Evolutionary conservation across 1,284 basidiomycete species (phyloP).

Genomic region (Cystobasidium slooffiae): DNA sequence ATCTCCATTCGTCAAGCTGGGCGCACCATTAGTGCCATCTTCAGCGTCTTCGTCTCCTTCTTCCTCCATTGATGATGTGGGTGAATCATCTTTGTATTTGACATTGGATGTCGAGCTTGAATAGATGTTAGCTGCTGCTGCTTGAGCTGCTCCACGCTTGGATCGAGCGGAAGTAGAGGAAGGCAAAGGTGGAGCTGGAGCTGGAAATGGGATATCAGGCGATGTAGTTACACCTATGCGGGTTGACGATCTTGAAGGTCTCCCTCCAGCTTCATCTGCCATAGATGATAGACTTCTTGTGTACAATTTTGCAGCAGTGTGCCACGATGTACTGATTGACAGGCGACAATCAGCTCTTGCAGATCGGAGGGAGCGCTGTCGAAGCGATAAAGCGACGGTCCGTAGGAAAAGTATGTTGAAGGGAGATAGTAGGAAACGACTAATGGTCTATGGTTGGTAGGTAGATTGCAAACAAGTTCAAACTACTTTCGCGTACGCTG

Average conservation of each 20-base stretch:
- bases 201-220: constrained; percentile 34
- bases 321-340: background rate
- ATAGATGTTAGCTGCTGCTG: constrained; percentile 25
- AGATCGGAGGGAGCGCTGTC: background rate
- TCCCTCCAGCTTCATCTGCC: constrained; percentile 1
- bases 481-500: too few species aligned
- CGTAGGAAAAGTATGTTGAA: background rate
- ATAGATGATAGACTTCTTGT: background rate
- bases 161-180: constrained; percentile 13
- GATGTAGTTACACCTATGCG: constrained; percentile 10
- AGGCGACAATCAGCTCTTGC: background rate
- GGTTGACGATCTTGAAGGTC: background rate
- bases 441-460: background rate
- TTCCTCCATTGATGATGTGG: background rate
- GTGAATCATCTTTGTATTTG: background rate
- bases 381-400: background rate
- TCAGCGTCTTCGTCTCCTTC: constrained; percentile 6
- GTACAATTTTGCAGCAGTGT: background rate
- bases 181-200: constrained; percentile 23
- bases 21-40: constrained; percentile 2
- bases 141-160: constrained; percentile 29
- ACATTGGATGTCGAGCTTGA: background rate
- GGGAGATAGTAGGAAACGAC: background rate
- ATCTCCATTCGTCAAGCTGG: constrained; percentile 37
- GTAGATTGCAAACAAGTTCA: too few species aligned